Evolutionary conservation across 495 filamentous ascomycete species (phyloP), one percentile per base, ranked within the genome.

Genomic region (Hypoxylon lienhwacheense): DNA sequence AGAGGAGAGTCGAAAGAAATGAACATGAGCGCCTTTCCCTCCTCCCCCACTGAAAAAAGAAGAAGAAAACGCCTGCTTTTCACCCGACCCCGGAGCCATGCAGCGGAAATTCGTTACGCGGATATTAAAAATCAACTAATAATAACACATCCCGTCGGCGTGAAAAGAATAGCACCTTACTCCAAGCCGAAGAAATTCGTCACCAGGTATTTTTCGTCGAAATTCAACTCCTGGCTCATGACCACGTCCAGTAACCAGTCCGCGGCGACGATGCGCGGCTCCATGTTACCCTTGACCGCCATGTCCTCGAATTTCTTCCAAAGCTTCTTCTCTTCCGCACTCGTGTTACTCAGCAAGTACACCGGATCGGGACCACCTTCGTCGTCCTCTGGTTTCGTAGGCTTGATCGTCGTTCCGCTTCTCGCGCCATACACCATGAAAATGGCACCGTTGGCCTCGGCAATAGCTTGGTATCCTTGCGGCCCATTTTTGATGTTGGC

Each of bases 221-320:
- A 85, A 14, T 74, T 75, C 36, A 88, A 57, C 63, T 87, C 73
- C 72, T 99, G 93, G 47, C 80, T 83, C 88, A 97, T 90, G 3
- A 89, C 89, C 53, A 89, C 83, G 52, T 90, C 85, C 59, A 97
- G 71, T 58, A 97, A 65, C 95, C 95, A 99, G 61, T 97, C 90
- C 14, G 85, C 77, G 14, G 76, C 80, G 11, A 95, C 89, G 40
- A 99, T 85, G 20, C 84, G 76, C 6, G 89, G 85, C 28, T 80
- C 78, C 75, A 88, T 88, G 53, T 85, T 81, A 12, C 84, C 81
- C 28, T 81, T 83, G 41, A 72, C 67, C 5, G 88, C 90, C 79
- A 92, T 80, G 50, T 87, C 81, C 47, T 85, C 76, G 69, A 97
- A 97, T 47, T 80, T 81, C 5, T 76, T 72, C 92, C 91, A 97